These are phyloP conservation scores for Syncephalastrum contaminatum DNA, from an alignment of 371 early-diverging fungal genomes.

Conservation along the genomic window DNA sequence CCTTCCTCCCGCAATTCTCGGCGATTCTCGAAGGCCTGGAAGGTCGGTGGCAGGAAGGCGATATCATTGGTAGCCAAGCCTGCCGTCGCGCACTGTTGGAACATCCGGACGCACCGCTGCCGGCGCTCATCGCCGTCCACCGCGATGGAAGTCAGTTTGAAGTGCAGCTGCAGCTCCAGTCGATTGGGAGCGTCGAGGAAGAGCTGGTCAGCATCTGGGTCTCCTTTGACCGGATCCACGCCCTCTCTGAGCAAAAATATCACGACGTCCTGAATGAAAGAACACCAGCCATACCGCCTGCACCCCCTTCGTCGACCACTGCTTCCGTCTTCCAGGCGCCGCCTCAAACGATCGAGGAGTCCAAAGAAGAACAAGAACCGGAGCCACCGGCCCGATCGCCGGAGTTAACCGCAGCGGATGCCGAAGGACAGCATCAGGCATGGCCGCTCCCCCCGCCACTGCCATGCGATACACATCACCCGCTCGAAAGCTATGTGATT, in stretches of 20 bases:
- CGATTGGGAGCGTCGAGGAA: conserved; percentile 55
- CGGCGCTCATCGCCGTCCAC: conserved; percentile 62
- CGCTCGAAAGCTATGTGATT: conserved; percentile 57
- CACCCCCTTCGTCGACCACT: no score
- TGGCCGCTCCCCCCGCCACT: conserved; percentile 6
- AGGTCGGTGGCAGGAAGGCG: conserved; percentile 18
- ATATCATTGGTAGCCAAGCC: conserved; percentile 27
- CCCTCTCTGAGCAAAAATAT: neutral
- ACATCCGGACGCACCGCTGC: conserved; percentile 17
- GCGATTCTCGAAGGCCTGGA: conserved; percentile 19
- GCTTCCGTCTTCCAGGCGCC: no score
- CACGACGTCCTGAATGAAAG: no score
- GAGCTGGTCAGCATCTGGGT: conserved; percentile 68
- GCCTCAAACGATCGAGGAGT: no score
- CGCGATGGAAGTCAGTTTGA: conserved; percentile 63
- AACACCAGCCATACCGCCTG: no score
- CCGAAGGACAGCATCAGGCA: conserved; percentile 1
- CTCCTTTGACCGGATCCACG: conserved; percentile 60
- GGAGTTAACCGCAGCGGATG: neutral
- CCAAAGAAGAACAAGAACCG: no score
- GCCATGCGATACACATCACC: conserved; percentile 16
- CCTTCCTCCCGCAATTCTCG: conserved; percentile 63
- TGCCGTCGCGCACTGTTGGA: conserved; percentile 31
- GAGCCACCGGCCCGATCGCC: no score
- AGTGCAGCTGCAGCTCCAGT: conserved; percentile 61